phyloP scores from a whole-genome alignment of 208 protist genomes.

The Crithidia brevicula region DNA sequence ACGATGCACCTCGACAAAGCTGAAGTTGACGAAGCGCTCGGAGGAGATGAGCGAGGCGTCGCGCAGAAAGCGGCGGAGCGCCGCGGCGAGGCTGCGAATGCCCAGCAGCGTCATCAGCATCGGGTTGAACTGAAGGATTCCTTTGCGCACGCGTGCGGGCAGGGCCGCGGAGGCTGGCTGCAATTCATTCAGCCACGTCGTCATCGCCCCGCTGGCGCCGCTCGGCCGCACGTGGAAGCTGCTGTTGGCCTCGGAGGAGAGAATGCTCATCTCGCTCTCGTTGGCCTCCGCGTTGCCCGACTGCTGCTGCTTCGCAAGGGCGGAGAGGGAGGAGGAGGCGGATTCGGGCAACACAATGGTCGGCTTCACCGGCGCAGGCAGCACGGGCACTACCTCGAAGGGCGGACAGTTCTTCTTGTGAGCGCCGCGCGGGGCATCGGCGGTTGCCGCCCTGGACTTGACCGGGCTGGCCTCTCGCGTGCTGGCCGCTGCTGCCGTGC shows the following conservation, averaged over 20 bases:
- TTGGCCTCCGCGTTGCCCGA: slow-evolving; percentile 1
- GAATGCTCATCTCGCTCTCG: slow-evolving; percentile 32
- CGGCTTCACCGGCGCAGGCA: not conserved
- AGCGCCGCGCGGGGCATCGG: no score
- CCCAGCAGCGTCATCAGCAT: slow-evolving; percentile 71
- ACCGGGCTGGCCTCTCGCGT: not conserved
- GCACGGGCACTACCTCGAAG: not conserved
- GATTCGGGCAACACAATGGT: not conserved
- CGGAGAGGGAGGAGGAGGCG: not conserved
- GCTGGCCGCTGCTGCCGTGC: not conserved
- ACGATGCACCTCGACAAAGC: slow-evolving; percentile 61
- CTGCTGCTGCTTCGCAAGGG: not conserved
- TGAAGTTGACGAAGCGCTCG: slow-evolving; percentile 60
- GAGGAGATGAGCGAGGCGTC: slow-evolving; percentile 75
- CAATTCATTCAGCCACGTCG: slow-evolving; percentile 30
- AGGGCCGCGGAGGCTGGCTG: slow-evolving; percentile 57
- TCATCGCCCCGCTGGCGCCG: slow-evolving; percentile 2
- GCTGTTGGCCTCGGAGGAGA: slow-evolving; percentile 25
- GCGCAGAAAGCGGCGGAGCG: slow-evolving; percentile 70
- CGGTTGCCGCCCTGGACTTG: no score
- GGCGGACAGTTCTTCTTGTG: not conserved
- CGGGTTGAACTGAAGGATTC: slow-evolving; percentile 59
- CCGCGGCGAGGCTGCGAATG: slow-evolving; percentile 71
- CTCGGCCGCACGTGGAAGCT: slow-evolving; percentile 23
- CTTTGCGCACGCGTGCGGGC: slow-evolving; percentile 57